Percentiles rank a stretch among this genome's conserved stretches.
Evolutionary conservation across 257 asterid species (phyloP).

Genomic region (Gentiana macrophylla): DNA sequence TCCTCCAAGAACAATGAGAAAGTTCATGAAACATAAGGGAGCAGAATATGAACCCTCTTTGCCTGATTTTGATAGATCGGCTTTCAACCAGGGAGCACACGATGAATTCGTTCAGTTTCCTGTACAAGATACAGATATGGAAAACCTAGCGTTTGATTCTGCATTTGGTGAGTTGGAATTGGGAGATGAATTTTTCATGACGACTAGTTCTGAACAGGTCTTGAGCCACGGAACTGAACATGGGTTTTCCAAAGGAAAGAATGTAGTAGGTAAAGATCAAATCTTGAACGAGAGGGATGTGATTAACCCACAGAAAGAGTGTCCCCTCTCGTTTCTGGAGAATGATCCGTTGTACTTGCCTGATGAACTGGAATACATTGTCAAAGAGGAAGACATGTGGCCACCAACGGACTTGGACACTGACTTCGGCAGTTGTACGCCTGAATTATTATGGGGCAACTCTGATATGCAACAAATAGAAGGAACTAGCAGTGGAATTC

Average conservation of each 20-base stretch:
- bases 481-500: constrained; percentile 12
- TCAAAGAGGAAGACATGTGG: constrained; percentile 37
- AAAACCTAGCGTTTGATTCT: constrained; percentile 16
- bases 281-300: neutral
- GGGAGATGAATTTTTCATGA: constrained; percentile 17
- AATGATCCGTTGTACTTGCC: constrained; percentile 14
- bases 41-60: constrained; percentile 17
- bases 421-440: constrained; percentile 24
- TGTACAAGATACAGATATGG: constrained; percentile 21
- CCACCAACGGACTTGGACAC: constrained; percentile 24
- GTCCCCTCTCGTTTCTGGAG: constrained; percentile 31
- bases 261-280: constrained; percentile 10
- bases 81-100: constrained; percentile 13
- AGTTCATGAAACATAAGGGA: constrained; percentile 40
- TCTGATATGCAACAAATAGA: constrained; percentile 35
- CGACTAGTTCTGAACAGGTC: constrained; percentile 17
- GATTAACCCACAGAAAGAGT: constrained; percentile 13
- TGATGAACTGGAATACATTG: constrained; percentile 24
- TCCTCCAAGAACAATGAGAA: constrained; percentile 40
- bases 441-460: constrained; percentile 33
- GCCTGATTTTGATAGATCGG: constrained; percentile 11
- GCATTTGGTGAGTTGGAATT: constrained; percentile 19
- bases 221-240: constrained; percentile 8
- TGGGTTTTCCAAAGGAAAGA: constrained; percentile 29
- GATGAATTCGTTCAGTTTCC: constrained; percentile 17